Evolutionary conservation across 306 rosid species (phyloP).

Genomic region (Oxytropis ochrocephala): DNA sequence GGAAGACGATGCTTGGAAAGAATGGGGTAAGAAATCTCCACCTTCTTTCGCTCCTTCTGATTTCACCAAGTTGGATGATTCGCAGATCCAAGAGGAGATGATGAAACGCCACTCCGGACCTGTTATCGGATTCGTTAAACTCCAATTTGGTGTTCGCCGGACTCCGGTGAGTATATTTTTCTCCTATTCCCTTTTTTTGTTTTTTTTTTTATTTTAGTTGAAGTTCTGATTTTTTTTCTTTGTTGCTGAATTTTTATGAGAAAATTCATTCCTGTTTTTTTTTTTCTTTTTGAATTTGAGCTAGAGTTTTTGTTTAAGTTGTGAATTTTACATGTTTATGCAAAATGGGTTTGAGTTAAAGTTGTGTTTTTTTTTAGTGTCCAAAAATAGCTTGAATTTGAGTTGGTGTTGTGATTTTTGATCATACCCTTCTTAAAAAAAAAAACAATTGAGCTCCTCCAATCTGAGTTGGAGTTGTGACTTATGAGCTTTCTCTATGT

Average conservation of each 20-base stretch:
- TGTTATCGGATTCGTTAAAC: slow-evolving; percentile 73
- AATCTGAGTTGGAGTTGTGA: neutral
- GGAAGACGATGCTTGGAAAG: slow-evolving; percentile 81
- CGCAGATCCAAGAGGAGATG: slow-evolving; percentile 81
- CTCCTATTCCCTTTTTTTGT: neutral
- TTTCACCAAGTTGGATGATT: slow-evolving; percentile 45
- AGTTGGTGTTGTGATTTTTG: neutral
- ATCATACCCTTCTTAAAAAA: neutral
- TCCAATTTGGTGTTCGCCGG: slow-evolving; percentile 59
- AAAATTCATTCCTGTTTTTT: neutral
- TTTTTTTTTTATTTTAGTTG: neutral
- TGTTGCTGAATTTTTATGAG: slow-evolving; percentile 1
- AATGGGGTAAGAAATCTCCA: slow-evolving; percentile 72
- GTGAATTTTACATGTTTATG: slow-evolving; percentile 2
- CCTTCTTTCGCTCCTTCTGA: slow-evolving; percentile 50
- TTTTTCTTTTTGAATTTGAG: neutral
- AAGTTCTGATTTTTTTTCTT: neutral
- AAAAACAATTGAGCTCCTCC: neutral
- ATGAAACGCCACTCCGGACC: slow-evolving; percentile 65
- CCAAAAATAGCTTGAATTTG: neutral
- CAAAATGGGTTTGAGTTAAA: slow-evolving; percentile 22
- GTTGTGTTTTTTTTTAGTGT: neutral
- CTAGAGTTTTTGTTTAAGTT: neutral
- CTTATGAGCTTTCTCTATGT: neutral
- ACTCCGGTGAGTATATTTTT: slow-evolving; percentile 37